A percentile compares a stretch with the other conserved stretches of the same genome.
These are phyloP conservation scores for Backusella westeae DNA, from an alignment of 192 early-diverging fungal genomes.

Conservation along the genomic window DNA sequence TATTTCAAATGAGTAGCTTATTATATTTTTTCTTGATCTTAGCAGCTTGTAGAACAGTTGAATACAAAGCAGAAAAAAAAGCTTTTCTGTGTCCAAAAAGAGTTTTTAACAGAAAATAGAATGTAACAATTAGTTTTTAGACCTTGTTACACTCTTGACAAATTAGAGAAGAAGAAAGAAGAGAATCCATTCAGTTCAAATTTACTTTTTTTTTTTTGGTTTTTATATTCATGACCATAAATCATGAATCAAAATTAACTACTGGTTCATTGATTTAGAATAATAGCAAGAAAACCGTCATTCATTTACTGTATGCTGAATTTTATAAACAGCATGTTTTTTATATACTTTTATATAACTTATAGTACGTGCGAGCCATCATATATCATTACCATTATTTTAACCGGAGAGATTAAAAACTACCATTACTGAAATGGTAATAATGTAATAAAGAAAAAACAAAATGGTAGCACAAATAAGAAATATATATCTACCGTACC, in stretches of 20 bases:
- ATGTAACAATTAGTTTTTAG: background rate
- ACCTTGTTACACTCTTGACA: background rate
- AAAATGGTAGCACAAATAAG: background rate
- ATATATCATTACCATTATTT: background rate
- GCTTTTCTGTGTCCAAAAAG: background rate
- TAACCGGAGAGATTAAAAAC: background rate
- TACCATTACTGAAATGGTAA: background rate
- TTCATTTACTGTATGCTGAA: background rate
- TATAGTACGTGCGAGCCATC: background rate
- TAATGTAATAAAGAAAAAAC: background rate
- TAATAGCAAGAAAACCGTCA: background rate
- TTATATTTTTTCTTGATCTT: background rate
- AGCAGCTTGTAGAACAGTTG: background rate
- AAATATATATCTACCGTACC: background rate
- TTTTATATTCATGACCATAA: background rate
- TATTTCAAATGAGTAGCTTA: too few species aligned
- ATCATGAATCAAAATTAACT: background rate
- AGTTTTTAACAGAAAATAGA: background rate
- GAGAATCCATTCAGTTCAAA: background rate
- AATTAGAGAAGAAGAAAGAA: background rate
- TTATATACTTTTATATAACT: background rate
- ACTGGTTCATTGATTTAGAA: background rate
- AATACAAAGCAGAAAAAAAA: background rate
- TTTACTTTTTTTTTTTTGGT: background rate
- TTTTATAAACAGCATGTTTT: background rate